These are phyloP conservation scores for Botryotinia narcissicola DNA, from an alignment of 2,329 filamentous ascomycete genomes.

Conservation along the genomic window DNA sequence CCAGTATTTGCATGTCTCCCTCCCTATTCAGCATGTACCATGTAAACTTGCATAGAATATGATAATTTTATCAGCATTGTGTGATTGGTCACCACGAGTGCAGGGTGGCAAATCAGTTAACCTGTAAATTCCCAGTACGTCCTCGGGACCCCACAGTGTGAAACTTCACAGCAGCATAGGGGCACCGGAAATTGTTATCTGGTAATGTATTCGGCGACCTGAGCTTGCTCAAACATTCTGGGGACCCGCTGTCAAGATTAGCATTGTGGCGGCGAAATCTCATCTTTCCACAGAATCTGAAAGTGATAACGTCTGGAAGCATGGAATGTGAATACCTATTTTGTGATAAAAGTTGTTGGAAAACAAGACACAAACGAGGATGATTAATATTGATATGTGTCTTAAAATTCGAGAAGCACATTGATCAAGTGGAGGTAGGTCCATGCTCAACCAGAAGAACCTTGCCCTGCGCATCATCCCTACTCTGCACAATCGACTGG, in stretches of 20 bases:
- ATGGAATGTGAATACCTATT: not conserved
- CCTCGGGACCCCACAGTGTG: slow-evolving; percentile 2
- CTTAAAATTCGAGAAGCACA: not conserved
- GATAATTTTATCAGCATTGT: not conserved
- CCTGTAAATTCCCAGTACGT: not conserved
- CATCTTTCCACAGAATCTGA: not conserved
- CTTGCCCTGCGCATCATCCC: not conserved
- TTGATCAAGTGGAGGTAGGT: not conserved
- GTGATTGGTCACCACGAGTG: not conserved
- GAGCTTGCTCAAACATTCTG: not conserved
- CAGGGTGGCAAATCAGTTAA: slow-evolving; percentile 12
- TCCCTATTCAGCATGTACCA: not conserved
- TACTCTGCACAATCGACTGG: not conserved
- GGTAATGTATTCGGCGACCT: slow-evolving; percentile 16
- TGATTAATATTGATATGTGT: not conserved
- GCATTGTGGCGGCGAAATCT: not conserved
- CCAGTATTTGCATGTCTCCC: not conserved
- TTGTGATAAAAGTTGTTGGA: not conserved
- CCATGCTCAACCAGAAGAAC: not conserved
- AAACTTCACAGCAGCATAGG: slow-evolving; percentile 14
- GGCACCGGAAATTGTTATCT: not conserved
- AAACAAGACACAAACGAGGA: not conserved
- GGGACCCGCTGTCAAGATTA: slow-evolving; percentile 5
- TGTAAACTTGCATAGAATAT: not conserved
- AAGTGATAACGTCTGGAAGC: not conserved